These are phyloP conservation scores for Podila epicladia DNA, from an alignment of 192 early-diverging fungal species.

Conservation along the genomic window DNA sequence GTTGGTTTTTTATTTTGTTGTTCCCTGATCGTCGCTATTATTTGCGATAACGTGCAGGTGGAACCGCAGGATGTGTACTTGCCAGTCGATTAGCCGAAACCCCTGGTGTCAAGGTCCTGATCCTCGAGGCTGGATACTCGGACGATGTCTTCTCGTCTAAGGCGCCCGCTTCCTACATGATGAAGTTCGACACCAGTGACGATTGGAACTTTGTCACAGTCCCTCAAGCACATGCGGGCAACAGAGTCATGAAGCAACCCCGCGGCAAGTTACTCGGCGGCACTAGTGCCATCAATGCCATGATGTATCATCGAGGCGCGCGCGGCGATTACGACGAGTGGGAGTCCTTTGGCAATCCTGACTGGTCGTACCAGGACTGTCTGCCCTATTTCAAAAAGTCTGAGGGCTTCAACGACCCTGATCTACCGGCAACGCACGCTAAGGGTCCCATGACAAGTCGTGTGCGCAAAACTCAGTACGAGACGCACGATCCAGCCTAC, in stretches of 20 bases:
- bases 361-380: conserved; percentile 15
- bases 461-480: conserved; percentile 7
- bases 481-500: conserved; percentile 22
- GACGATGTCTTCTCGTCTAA: conserved; percentile 18
- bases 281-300: conserved; percentile 39
- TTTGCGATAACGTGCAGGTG: conserved; percentile 12
- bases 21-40: too few species aligned
- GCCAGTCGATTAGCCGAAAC: conserved; percentile 38
- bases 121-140: conserved; percentile 41
- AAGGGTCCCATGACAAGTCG: conserved; percentile 19
- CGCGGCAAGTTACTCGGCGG: conserved; percentile 47
- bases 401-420: conserved; percentile 33
- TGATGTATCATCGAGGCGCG: conserved; percentile 44
- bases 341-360: conserved; percentile 15
- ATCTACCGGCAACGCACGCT: conserved; percentile 6
- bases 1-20: too few species aligned
- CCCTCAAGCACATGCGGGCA: conserved; percentile 15
- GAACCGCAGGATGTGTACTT: conserved; percentile 43
- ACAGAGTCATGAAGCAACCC: conserved; percentile 27
- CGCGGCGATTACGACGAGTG: conserved; percentile 43
- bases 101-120: conserved; percentile 32
- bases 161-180: conserved; percentile 8
- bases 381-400: conserved; percentile 18
- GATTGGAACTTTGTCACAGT: conserved; percentile 32
- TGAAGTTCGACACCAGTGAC: conserved; percentile 4